Evolutionary conservation across 208 protist species (phyloP).

Genomic region (Crithidia brevicula): DNA sequence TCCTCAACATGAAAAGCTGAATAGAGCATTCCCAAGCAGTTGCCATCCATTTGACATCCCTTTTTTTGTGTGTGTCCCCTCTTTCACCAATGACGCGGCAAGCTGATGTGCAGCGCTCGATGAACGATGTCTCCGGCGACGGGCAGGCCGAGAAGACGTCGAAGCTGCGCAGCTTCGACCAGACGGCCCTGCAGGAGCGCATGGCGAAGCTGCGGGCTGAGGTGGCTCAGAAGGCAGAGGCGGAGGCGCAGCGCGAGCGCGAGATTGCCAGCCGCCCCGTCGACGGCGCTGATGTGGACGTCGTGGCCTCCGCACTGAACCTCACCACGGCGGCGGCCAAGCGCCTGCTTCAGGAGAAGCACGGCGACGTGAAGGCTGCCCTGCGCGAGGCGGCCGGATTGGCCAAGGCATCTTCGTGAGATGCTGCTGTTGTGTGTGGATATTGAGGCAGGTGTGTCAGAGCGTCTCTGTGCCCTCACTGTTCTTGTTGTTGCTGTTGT

Average conservation of each 20-base stretch:
- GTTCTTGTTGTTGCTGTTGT: too few relatives aligned
- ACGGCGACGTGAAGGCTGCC: constrained; percentile 58
- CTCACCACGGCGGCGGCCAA: constrained; percentile 44
- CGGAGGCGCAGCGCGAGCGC: constrained; percentile 54
- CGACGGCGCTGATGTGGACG: constrained; percentile 48
- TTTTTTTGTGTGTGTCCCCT: not conserved
- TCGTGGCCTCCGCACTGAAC: constrained; percentile 50
- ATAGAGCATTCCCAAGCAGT: too few relatives aligned
- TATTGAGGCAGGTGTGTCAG: too few relatives aligned
- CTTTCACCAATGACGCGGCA: constrained; percentile 64
- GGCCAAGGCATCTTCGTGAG: constrained; percentile 26
- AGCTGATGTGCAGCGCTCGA: constrained; percentile 76
- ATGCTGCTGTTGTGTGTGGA: not conserved
- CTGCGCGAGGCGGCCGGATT: constrained; percentile 74
- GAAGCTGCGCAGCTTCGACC: constrained; percentile 74
- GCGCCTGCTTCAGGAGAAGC: constrained; percentile 56
- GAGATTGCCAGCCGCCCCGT: constrained; percentile 54
- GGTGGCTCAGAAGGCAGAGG: constrained; percentile 60
- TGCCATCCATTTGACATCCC: not conserved
- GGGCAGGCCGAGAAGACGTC: constrained; percentile 64
- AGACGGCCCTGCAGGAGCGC: constrained; percentile 64
- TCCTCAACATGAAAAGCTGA: too few relatives aligned
- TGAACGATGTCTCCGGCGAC: constrained; percentile 69
- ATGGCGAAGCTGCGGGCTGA: constrained; percentile 76
- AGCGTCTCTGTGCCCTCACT: too few relatives aligned